Evolutionary conservation across 2,329 filamentous ascomycete species (phyloP).

Genomic region (Clonostachys rhizophaga): DNA sequence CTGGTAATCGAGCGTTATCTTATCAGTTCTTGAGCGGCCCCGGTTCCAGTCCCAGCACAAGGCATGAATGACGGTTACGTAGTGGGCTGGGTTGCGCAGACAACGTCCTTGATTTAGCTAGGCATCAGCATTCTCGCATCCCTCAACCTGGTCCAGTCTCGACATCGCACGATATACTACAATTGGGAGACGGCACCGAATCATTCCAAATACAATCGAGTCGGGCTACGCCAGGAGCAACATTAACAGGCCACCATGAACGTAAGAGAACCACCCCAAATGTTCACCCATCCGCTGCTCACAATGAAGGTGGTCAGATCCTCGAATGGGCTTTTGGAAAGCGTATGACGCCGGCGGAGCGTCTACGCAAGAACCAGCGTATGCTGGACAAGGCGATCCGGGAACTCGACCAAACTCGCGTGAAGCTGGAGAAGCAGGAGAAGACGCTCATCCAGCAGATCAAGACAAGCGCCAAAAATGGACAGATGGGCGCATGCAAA

Average conservation of each 20-base stretch:
- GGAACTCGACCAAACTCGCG: constrained; percentile 89
- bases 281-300: constrained; percentile 6
- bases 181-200: no score
- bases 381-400: constrained; percentile 96
- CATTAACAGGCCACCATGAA: constrained; percentile 42
- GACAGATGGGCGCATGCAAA: constrained; percentile 96
- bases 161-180: no score
- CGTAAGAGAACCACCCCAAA: constrained; percentile 29
- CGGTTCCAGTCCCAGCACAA: not conserved
- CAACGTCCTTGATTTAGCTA: constrained; percentile 3
- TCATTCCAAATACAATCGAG: no score
- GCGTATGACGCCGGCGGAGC: constrained; percentile 95
- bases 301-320: constrained; percentile 52
- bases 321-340: constrained; percentile 99
- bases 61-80: constrained; percentile 7
- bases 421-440: constrained; percentile 97
- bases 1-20: constrained; percentile 10
- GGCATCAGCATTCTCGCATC: constrained; percentile 4
- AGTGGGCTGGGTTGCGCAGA: constrained; percentile 1
- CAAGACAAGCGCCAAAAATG: constrained; percentile 97
- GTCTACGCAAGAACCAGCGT: constrained; percentile 88
- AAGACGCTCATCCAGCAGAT: constrained; percentile 95
- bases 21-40: constrained; percentile 9
- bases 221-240: no score
- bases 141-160: not conserved